Evolutionary conservation across 2,329 filamentous ascomycete genomes (phyloP).

Genomic region (Hortaea werneckii): DNA sequence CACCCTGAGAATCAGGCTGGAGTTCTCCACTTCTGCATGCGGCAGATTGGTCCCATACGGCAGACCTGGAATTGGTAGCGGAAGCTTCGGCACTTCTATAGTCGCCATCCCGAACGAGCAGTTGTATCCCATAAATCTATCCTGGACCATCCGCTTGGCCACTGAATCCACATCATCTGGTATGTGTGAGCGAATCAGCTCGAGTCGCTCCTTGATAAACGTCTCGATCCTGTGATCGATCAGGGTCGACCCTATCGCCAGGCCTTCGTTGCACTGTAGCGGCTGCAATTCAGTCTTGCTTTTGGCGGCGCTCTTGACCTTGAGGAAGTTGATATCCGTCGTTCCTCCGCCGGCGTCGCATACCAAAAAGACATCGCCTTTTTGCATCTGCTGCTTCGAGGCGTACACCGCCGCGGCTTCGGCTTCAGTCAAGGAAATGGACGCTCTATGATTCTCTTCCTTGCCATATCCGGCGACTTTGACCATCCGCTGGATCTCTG

Average conservation of each 20-base stretch:
- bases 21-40: conserved; percentile 8
- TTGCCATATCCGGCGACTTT: conserved; percentile 6
- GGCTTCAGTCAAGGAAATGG: conserved; percentile 11
- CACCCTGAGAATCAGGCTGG: conserved; percentile 4
- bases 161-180: conserved; percentile 1
- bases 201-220: conserved; percentile 5
- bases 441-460: conserved; percentile 2
- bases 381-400: conserved; percentile 5
- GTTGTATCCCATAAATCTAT: conserved; percentile 9
- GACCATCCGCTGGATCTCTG: conserved; percentile 9
- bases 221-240: conserved; percentile 10
- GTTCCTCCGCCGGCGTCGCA: conserved; percentile 14
- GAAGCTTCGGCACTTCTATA: conserved; percentile 7
- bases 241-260: conserved; percentile 10
- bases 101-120: conserved; percentile 8
- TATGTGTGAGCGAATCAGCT: conserved; percentile 3
- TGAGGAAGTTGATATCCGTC: conserved; percentile 11
- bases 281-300: conserved; percentile 8
- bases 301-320: conserved; percentile 4
- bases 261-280: conserved; percentile 10
- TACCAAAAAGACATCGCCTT: conserved; percentile 11
- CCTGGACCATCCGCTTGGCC: conserved; percentile 7
- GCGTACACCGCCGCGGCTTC: conserved; percentile 13
- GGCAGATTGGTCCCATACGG: conserved; percentile 4
- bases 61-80: conserved; percentile 7